phyloP scores from a whole-genome alignment of 371 early-diverging fungal genomes.

The Saksenaea vasiformis region DNA sequence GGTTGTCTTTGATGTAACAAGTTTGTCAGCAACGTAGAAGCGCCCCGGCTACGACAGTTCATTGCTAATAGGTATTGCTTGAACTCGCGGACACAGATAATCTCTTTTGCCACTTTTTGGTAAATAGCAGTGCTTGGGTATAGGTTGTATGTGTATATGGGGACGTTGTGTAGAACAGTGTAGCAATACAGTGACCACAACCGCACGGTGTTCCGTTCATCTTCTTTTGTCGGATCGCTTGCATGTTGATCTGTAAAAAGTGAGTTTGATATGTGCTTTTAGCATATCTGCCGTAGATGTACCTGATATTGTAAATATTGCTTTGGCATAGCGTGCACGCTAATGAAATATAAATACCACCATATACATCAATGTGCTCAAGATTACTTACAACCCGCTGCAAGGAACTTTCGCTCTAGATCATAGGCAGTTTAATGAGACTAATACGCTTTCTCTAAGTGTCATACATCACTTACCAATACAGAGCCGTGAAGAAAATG shows the following conservation, averaged over 20 bases:
- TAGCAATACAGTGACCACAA: slow-evolving; percentile 67
- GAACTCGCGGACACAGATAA: slow-evolving; percentile 73
- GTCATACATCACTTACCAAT: slow-evolving; percentile 28
- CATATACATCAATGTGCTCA: not conserved
- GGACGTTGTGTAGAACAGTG: slow-evolving; percentile 48
- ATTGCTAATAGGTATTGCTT: slow-evolving; percentile 74
- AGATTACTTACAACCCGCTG: slow-evolving; percentile 41
- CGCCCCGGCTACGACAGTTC: slow-evolving; percentile 69
- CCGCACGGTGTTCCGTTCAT: slow-evolving; percentile 61
- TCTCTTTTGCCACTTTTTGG: slow-evolving; percentile 67
- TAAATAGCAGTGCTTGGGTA: slow-evolving; percentile 68
- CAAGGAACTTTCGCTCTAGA: slow-evolving; percentile 39
- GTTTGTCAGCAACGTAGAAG: slow-evolving; percentile 69
- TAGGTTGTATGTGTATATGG: slow-evolving; percentile 70
- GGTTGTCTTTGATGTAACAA: slow-evolving; percentile 65
- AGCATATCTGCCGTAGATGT: not conserved
- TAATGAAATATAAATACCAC: slow-evolving; percentile 4
- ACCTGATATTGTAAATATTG: slow-evolving; percentile 57
- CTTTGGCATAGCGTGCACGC: slow-evolving; percentile 45
- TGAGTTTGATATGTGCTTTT: not conserved
- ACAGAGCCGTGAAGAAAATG: slow-evolving; percentile 51
- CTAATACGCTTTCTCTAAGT: not conserved
- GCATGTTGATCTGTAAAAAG: slow-evolving; percentile 43
- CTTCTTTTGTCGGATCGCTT: slow-evolving; percentile 46
- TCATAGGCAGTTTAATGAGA: not conserved